A percentile compares a stretch with the other conserved stretches of the same genome.
phyloP scores from a whole-genome alignment of 2,329 filamentous ascomycete species.

The Lachnellula cervina region DNA sequence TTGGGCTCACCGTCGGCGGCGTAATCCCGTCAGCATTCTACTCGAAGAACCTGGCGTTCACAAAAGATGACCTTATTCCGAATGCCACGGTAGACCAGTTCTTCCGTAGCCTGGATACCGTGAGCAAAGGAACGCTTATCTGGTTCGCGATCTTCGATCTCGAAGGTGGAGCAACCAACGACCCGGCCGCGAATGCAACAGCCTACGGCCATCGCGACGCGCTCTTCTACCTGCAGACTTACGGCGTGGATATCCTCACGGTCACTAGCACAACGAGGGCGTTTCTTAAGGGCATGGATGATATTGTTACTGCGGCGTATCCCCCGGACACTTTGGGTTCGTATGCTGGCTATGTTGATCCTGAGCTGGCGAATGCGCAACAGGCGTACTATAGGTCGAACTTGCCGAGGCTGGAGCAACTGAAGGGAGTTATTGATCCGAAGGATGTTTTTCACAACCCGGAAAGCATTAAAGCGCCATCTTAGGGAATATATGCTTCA shows the following conservation, averaged over 20 bases:
- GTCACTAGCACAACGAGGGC: slow-evolving; percentile 42
- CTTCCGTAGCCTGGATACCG: slow-evolving; percentile 48
- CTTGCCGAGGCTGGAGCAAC: slow-evolving; percentile 39
- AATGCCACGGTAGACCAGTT: slow-evolving; percentile 42
- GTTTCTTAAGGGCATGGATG: slow-evolving; percentile 50
- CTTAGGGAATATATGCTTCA: too few relatives aligned
- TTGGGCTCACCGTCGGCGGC: slow-evolving; percentile 24
- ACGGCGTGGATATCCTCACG: slow-evolving; percentile 47
- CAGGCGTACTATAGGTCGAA: slow-evolving; percentile 31
- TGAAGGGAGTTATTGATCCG: slow-evolving; percentile 45
- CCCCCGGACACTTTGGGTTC: slow-evolving; percentile 39
- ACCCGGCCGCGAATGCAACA: slow-evolving; percentile 50
- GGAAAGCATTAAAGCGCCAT: slow-evolving; percentile 2
- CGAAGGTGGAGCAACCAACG: slow-evolving; percentile 54
- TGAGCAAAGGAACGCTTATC: slow-evolving; percentile 45
- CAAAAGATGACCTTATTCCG: slow-evolving; percentile 43
- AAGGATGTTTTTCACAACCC: slow-evolving; percentile 44
- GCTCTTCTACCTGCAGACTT: slow-evolving; percentile 59
- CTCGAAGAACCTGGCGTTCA: slow-evolving; percentile 38
- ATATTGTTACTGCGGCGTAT: slow-evolving; percentile 36
- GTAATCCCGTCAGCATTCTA: slow-evolving; percentile 1
- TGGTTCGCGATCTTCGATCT: slow-evolving; percentile 62
- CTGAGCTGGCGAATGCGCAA: slow-evolving; percentile 36
- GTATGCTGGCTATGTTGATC: slow-evolving; percentile 59
- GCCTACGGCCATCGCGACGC: slow-evolving; percentile 61